Evolutionary conservation across 2,329 filamentous ascomycete species (phyloP), one percentile per base, ranked within the genome.

Genomic region (Ilyonectria mors-panacis): DNA sequence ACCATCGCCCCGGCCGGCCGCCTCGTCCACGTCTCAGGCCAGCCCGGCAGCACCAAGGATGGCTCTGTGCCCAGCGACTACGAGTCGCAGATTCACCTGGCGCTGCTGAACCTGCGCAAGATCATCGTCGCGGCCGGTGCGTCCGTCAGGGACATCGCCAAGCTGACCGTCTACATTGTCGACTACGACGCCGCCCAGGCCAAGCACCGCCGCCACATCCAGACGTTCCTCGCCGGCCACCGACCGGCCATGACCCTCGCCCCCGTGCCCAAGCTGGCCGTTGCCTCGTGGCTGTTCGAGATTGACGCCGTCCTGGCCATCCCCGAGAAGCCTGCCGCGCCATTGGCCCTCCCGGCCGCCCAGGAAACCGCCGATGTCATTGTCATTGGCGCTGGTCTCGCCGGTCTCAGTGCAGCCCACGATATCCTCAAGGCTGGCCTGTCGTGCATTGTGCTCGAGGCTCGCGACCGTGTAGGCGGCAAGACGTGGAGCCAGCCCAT

Each of bases 401-500:
- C 75, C 26, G 81, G 78, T 21, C 77, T 82, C 8, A 67, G 74
- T 7, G 81, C 83, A 0, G 82, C 82, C 0, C 61, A 74, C 13
- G 69, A 76, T 0, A 58, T 84, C 2, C 70, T 78, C 3, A 53
- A 69, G 1, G 77, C 78, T 0, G 81, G 81, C 0, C 75, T 83
- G 7, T 79, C 78, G 0, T 78, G 77, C 33, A 56, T 84, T 0
- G 79, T 88, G 1, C 76, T 88, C 3, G 86, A 88, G 70, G 85
- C 85, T 2, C 78, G 82, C 1, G 79, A 85, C 50, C 79, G 84
- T 0, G 82, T 87, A 1, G 85, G 86, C 0, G 86, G 86, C 7
- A 88, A 88, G 75, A 86, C 84, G 0, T 85, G 79, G 76, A 83
- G 80, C 10, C 58, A 74, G 13, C 70, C 76, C 2, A 65, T 77